These are phyloP conservation scores for Phytopythium mirpurense DNA, from an alignment of 352 stramenopile species.

Conservation along the genomic window DNA sequence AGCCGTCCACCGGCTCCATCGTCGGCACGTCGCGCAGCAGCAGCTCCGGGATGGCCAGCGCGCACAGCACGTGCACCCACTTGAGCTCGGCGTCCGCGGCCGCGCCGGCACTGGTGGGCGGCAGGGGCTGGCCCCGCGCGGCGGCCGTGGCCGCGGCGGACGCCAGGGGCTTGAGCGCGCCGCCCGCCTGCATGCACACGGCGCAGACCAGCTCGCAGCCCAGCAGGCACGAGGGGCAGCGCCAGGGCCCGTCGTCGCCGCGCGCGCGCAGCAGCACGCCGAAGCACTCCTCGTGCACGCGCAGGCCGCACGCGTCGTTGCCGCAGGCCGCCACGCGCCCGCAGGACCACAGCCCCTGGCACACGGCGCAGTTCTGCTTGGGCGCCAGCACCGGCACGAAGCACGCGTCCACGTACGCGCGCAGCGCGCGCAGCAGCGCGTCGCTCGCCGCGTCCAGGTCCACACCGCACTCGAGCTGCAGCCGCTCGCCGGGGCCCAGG, in stretches of 20 bases:
- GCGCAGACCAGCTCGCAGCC: slow-evolving; percentile 61
- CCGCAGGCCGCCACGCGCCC: slow-evolving; percentile 61
- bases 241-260: slow-evolving; percentile 51
- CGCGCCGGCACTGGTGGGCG: slow-evolving; percentile 11
- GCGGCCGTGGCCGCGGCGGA: neutral
- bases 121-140: slow-evolving; percentile 19
- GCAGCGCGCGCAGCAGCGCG: slow-evolving; percentile 48
- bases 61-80: slow-evolving; percentile 84
- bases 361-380: slow-evolving; percentile 74
- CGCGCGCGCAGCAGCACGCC: slow-evolving; percentile 55
- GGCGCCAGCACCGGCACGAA: slow-evolving; percentile 71
- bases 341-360: slow-evolving; percentile 78
- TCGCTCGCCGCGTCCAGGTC: slow-evolving; percentile 54
- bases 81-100: slow-evolving; percentile 43
- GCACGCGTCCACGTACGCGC: slow-evolving; percentile 73
- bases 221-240: slow-evolving; percentile 72
- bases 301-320: slow-evolving; percentile 56
- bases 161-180: slow-evolving; percentile 70
- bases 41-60: slow-evolving; percentile 81
- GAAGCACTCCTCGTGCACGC: slow-evolving; percentile 83
- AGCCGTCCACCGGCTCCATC: slow-evolving; percentile 78
- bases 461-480: slow-evolving; percentile 57
- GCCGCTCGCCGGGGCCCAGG: neutral
- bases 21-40: slow-evolving; percentile 75
- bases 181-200: slow-evolving; percentile 75